phyloP scores from a whole-genome alignment of 352 stramenopile species.

The Phytopythium oedochilum region DNA sequence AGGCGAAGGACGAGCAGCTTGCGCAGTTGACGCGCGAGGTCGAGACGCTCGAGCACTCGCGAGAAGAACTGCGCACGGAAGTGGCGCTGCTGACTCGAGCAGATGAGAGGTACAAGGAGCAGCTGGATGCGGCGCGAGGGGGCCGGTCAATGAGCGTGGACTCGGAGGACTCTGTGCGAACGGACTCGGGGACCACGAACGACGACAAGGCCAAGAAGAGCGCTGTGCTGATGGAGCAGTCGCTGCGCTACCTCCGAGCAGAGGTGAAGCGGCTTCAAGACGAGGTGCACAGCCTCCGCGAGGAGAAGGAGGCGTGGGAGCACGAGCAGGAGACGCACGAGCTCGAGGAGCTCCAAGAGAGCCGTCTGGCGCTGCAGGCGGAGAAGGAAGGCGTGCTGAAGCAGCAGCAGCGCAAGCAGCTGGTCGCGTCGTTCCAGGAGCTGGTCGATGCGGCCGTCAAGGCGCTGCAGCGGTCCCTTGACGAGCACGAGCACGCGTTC shows the following conservation, averaged over 20 bases:
- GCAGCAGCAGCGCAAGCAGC: slow-evolving; percentile 31
- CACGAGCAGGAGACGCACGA: slow-evolving; percentile 24
- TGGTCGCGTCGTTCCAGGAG: slow-evolving; percentile 36
- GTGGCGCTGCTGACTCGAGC: background rate
- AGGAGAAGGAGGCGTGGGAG: slow-evolving; percentile 25
- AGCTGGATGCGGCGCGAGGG: background rate
- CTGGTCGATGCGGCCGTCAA: slow-evolving; percentile 29
- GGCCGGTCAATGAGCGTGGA: background rate
- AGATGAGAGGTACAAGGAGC: background rate
- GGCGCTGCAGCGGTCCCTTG: slow-evolving; percentile 44
- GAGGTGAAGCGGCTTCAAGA: slow-evolving; percentile 10
- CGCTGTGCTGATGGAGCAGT: slow-evolving; percentile 1
- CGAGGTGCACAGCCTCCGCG: slow-evolving; percentile 17
- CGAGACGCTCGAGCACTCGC: slow-evolving; percentile 2
- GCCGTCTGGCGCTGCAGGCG: slow-evolving; percentile 27
- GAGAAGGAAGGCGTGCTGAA: slow-evolving; percentile 30
- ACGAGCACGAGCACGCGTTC: slow-evolving; percentile 56
- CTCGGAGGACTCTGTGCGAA: background rate
- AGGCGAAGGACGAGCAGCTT: background rate
- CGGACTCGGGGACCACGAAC: background rate
- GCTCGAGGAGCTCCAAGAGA: slow-evolving; percentile 23
- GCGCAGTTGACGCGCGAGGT: background rate
- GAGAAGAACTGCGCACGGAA: background rate
- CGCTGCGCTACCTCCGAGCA: background rate
- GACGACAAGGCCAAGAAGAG: slow-evolving; percentile 3